Base-by-base conservation (phyloP, 768 basidiomycete species). In the Rhodotorula diobovata region DNA sequence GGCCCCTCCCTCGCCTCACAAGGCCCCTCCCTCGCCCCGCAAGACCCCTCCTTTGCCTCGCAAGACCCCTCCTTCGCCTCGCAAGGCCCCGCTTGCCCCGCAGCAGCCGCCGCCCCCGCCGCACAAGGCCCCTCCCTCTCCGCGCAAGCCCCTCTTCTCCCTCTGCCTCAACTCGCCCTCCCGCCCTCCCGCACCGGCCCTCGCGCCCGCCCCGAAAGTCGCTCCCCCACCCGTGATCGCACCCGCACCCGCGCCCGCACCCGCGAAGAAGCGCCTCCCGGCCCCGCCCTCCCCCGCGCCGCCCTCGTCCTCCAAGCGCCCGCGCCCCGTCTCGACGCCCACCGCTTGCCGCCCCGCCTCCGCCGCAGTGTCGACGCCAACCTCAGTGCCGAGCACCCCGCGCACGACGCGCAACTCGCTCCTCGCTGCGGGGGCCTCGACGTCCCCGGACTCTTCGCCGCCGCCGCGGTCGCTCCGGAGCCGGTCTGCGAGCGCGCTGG, bases 341-440 rank as follows among this genome's bases (percentile, higher is more conserved):
- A 46, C 4, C 41, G 41, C 41, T 10, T 16, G 41, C 45, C 21
- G n/a, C 51, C 1, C n/a, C 5, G 12, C 51, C n/a, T n/a, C 28
- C n/a, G 11, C 51, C n/a, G 14, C n/a, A 12, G n/a, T n/a, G 25
- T 28, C 48, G 25, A 8, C n/a, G 4, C 3, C n/a, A n/a, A n/a
- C 28, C 14, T 1, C 50, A 28, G 10, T 23, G n/a, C 51, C 51
- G 14, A 2, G 28, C 28, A 53, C 28, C n/a, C 28, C n/a, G n/a
- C 51, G 51, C 51, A 53, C 12, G n/a, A 53, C 51, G 51, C 51
- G 51, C 51, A 53, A 53, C 51, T 53, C 51, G 51, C n/a, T 30
- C 30, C n/a, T 53, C n/a, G n/a, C n/a, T 50, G 25, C 48, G 48
- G 2, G n/a, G 23, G 51, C n/a, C 34, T 12, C 11, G 50, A 2